A percentile compares a stretch with the other conserved stretches of the same genome.
Conservation (phyloP, 176 grass and related monocot species). For the Avena sativa region DNA sequence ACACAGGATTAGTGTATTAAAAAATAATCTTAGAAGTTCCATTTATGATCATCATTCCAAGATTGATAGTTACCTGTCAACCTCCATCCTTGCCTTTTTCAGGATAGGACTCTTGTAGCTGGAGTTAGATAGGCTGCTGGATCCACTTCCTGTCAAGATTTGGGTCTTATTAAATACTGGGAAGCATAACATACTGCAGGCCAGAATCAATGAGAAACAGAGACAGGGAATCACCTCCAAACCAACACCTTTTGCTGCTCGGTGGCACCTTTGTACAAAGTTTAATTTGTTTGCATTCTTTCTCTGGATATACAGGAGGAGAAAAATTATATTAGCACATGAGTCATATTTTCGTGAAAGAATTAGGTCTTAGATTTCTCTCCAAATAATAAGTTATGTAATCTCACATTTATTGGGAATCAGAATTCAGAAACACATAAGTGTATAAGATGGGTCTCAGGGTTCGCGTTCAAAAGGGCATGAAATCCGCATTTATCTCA, state of each 20-base stretch:
- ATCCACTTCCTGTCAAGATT: conserved; percentile 49
- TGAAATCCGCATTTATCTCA: neutral
- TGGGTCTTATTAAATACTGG: neutral
- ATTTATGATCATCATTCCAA: conserved; percentile 7
- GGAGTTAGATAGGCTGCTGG: conserved; percentile 58
- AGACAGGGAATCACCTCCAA: conserved; percentile 41
- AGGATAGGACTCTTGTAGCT: conserved; percentile 56
- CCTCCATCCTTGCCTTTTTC: conserved; percentile 58
- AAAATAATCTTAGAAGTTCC: conserved; percentile 30
- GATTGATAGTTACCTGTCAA: conserved; percentile 50
- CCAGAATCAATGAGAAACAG: neutral
- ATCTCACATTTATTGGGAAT: conserved; percentile 9
- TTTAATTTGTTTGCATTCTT: conserved; percentile 65
- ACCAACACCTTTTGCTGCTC: conserved; percentile 62
- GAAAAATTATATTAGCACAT: neutral
- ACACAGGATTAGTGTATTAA: conserved; percentile 51
- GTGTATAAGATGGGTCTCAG: neutral
- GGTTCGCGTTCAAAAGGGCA: neutral
- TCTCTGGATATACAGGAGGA: conserved; percentile 47
- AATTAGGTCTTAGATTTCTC: conserved; percentile 2
- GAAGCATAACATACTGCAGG: neutral
- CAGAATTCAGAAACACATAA: neutral
- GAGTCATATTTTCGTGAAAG: neutral
- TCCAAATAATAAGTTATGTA: neutral
- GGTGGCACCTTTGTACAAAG: conserved; percentile 60